Evolutionary conservation across 352 stramenopile genomes (phyloP).

Genomic region (Globisporangium uncinulatum): DNA sequence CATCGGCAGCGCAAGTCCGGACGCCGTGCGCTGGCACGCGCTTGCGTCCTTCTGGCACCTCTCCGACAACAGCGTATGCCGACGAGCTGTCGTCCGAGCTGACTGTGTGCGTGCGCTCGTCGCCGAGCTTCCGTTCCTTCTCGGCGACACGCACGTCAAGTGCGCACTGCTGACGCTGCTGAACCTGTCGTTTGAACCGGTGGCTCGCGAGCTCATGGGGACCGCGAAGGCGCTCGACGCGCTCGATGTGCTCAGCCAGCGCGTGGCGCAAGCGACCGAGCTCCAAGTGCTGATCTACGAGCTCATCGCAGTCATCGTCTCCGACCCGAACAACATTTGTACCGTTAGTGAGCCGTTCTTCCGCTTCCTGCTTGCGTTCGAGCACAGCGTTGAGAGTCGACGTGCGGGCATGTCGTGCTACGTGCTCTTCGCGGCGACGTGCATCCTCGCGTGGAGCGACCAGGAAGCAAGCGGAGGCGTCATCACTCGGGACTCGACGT

Average conservation of each 20-base stretch:
- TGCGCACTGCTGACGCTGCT: slow-evolving; percentile 34
- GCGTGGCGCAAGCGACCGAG: slow-evolving; percentile 3
- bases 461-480: slow-evolving; percentile 15
- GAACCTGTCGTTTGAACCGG: slow-evolving; percentile 18
- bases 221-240: slow-evolving; percentile 29
- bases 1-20: slow-evolving; percentile 16
- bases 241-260: slow-evolving; percentile 25
- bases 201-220: slow-evolving; percentile 34
- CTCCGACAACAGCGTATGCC: slow-evolving; percentile 41
- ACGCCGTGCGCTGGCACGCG: slow-evolving; percentile 34
- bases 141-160: slow-evolving; percentile 28
- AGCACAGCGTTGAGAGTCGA: slow-evolving; percentile 17
- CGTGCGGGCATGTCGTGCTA: slow-evolving; percentile 35
- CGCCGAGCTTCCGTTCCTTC: slow-evolving; percentile 27
- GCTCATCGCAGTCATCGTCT: slow-evolving; percentile 52
- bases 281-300: slow-evolving; percentile 32
- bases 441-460: slow-evolving; percentile 59
- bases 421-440: slow-evolving; percentile 53
- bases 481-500: slow-evolving; percentile 3
- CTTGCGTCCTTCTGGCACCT: slow-evolving; percentile 31
- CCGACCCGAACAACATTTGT: slow-evolving; percentile 35
- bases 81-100: slow-evolving; percentile 34
- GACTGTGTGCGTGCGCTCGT: slow-evolving; percentile 46
- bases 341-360: slow-evolving; percentile 40
- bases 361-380: slow-evolving; percentile 46